Evolutionary conservation across 108 stramenopile genomes (phyloP).

Genomic region (Cyclostephanos invisitatus): DNA sequence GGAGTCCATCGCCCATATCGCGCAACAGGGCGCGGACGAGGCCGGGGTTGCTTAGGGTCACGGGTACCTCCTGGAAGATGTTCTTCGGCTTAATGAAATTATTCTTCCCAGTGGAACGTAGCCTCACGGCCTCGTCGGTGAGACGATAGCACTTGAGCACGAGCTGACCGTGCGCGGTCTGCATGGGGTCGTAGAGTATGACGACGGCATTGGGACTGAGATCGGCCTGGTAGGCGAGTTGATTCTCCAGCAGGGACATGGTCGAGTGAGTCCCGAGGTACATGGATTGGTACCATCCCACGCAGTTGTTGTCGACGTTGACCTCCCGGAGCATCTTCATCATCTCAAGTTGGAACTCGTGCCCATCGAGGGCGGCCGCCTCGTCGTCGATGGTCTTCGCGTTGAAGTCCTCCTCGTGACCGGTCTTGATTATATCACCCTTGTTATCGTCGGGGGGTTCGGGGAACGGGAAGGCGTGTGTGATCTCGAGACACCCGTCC

Average conservation of each 20-base stretch:
- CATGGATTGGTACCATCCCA: slow-evolving; percentile 99
- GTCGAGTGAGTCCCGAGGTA: slow-evolving; percentile 95
- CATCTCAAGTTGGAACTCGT: slow-evolving; percentile 96
- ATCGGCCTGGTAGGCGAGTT: slow-evolving; percentile 94
- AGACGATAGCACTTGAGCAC: slow-evolving; percentile 92
- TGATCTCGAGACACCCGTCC: slow-evolving; percentile 85
- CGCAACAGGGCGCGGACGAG: slow-evolving; percentile 84
- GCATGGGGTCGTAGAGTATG: slow-evolving; percentile 96
- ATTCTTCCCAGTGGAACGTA: slow-evolving; percentile 64
- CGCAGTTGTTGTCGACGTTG: slow-evolving; percentile 98
- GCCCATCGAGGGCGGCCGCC: slow-evolving; percentile 70
- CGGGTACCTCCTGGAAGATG: slow-evolving; percentile 94
- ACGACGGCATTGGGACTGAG: slow-evolving; percentile 94
- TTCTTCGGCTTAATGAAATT: slow-evolving; percentile 76
- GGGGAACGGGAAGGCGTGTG: slow-evolving; percentile 91
- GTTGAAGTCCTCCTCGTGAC: slow-evolving; percentile 61
- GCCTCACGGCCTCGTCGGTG: slow-evolving; percentile 82
- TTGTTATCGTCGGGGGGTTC: slow-evolving; percentile 56
- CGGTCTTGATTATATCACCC: slow-evolving; percentile 46
- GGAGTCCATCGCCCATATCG: slow-evolving; percentile 70
- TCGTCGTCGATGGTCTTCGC: slow-evolving; percentile 63
- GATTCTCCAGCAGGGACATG: slow-evolving; percentile 83
- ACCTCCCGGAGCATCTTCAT: slow-evolving; percentile 98
- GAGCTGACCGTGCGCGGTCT: slow-evolving; percentile 90
- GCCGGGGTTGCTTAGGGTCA: slow-evolving; percentile 86